These are phyloP conservation scores for Apostasia ramifera DNA, from an alignment of 106 monocot species.

Conservation along the genomic window DNA sequence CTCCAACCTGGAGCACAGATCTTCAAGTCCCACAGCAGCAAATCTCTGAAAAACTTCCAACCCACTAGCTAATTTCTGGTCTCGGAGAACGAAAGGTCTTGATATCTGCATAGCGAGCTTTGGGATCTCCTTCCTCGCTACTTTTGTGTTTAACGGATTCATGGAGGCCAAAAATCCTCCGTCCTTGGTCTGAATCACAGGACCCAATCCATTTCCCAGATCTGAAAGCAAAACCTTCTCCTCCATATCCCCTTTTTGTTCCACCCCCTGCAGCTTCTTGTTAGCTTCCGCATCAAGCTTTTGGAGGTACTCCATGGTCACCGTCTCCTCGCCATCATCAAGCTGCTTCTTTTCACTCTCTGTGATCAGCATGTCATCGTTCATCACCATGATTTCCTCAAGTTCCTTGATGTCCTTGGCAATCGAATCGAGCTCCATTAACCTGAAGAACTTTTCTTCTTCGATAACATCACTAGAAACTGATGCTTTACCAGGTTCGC, in stretches of 20 bases:
- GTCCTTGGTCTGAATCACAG: constrained; percentile 60
- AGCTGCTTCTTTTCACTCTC: constrained; percentile 11
- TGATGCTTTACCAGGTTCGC: constrained; percentile 5
- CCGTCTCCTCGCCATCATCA: constrained; percentile 47
- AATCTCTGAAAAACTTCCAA: constrained; percentile 60
- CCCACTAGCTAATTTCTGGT: constrained; percentile 21
- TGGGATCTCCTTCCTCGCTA: constrained; percentile 28
- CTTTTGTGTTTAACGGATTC: constrained; percentile 43
- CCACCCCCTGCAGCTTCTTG: background rate
- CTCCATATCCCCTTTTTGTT: background rate
- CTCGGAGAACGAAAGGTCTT: constrained; percentile 39
- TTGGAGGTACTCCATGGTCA: constrained; percentile 62
- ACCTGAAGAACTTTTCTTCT: constrained; percentile 33
- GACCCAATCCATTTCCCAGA: constrained; percentile 54
- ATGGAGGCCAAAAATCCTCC: constrained; percentile 60
- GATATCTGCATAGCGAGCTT: constrained; percentile 79
- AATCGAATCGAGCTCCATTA: constrained; percentile 54
- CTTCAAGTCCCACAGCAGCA: constrained; percentile 40
- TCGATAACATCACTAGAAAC: constrained; percentile 36
- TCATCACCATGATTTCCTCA: constrained; percentile 27
- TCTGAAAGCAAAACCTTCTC: constrained; percentile 28
- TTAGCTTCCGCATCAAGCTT: constrained; percentile 45
- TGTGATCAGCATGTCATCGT: background rate
- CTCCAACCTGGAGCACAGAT: constrained; percentile 23
- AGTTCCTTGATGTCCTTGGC: constrained; percentile 54